Evolutionary conservation across 768 basidiomycete species (phyloP).

Genomic region (Kwoniella newhampshirensis): DNA sequence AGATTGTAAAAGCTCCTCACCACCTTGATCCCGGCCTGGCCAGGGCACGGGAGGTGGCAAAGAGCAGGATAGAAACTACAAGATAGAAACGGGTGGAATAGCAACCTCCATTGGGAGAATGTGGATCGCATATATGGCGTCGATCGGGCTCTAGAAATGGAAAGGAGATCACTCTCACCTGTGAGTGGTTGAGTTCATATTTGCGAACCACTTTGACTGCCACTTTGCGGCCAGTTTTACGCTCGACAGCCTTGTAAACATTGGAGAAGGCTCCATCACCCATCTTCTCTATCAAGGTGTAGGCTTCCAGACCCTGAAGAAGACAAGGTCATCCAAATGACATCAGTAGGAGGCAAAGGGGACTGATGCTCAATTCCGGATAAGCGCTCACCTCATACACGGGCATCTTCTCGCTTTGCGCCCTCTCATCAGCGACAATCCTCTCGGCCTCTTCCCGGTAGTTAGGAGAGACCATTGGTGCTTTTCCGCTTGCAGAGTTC

Average conservation of each 20-base stretch:
- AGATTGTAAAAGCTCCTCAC: conserved; percentile 18
- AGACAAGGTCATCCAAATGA: conserved; percentile 3
- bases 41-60: conserved; percentile 38
- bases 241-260: conserved; percentile 88
- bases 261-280: conserved; percentile 90
- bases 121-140: not conserved
- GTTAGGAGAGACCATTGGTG: conserved; percentile 46
- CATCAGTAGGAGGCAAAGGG: conserved; percentile 7
- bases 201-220: conserved; percentile 84
- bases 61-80: conserved; percentile 26
- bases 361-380: not conserved
- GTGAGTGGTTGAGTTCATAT: conserved; percentile 50
- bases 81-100: not conserved
- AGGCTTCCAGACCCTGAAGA: conserved; percentile 47
- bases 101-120: conserved; percentile 6
- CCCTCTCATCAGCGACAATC: conserved; percentile 73
- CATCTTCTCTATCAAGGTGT: conserved; percentile 58
- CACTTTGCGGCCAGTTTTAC: conserved; percentile 70
- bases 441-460: conserved; percentile 60
- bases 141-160: not conserved
- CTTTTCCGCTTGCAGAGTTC: conserved; percentile 48
- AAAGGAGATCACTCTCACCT: conserved; percentile 28
- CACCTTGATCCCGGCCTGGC: conserved; percentile 47
- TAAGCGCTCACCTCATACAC: conserved; percentile 62
- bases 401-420: conserved; percentile 77